Evolutionary conservation across 2,329 filamentous ascomycete genomes (phyloP).

Genomic region (Penicillium sp.): DNA sequence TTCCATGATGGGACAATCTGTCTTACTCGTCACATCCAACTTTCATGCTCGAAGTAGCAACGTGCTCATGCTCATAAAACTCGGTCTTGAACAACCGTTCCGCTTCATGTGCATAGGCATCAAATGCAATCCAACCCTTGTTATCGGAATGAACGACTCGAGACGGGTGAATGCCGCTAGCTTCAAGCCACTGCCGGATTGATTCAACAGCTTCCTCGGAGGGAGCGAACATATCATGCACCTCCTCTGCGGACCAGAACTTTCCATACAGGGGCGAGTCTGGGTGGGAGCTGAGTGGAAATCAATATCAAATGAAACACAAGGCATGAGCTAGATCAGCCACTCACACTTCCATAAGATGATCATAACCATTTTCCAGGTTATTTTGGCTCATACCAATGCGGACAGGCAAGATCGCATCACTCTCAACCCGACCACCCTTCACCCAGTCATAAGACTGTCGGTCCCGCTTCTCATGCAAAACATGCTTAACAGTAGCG

Average conservation of each 20-base stretch:
- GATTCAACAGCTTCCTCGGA: constrained; percentile 48
- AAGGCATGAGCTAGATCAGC: neutral
- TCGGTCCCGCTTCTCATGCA: constrained; percentile 44
- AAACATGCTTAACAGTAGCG: constrained; percentile 36
- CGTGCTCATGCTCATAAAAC: constrained; percentile 54
- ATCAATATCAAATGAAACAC: constrained; percentile 1
- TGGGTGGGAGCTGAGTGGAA: constrained; percentile 38
- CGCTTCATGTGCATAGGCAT: constrained; percentile 55
- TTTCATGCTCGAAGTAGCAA: constrained; percentile 27
- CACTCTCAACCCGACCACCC: constrained; percentile 35
- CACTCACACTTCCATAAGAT: constrained; percentile 44
- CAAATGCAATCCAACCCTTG: constrained; percentile 57
- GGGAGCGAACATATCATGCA: constrained; percentile 47
- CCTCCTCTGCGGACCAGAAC: constrained; percentile 45
- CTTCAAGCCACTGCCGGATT: constrained; percentile 57
- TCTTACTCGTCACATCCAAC: constrained; percentile 41
- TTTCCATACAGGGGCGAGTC: constrained; percentile 44
- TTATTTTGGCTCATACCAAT: constrained; percentile 51
- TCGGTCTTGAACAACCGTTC: constrained; percentile 56
- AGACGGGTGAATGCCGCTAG: constrained; percentile 51
- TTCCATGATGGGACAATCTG: neutral
- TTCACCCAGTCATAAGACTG: constrained; percentile 41
- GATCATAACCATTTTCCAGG: constrained; percentile 45
- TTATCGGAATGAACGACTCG: constrained; percentile 54
- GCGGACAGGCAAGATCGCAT: constrained; percentile 45